phyloP scores from a whole-genome alignment of 1,284 basidiomycete genomes.

The Cutaneotrichosporon cyanovorans region DNA sequence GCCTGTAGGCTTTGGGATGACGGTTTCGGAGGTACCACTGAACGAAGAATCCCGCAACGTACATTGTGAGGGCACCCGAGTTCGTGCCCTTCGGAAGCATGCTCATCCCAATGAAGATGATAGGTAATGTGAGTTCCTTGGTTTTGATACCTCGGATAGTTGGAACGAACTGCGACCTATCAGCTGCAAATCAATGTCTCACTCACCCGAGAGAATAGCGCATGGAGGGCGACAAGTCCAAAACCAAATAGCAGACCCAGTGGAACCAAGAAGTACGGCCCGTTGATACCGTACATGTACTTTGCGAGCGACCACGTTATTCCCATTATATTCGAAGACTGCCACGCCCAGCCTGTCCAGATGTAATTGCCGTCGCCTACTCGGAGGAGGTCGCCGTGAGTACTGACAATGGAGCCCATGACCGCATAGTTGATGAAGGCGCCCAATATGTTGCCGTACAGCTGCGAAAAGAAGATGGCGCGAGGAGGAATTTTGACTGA shows the following conservation, averaged over 20 bases:
- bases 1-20: constrained; percentile 14
- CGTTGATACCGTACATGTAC: constrained; percentile 9
- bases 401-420: constrained; percentile 22
- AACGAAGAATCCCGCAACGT: constrained; percentile 23
- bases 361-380: constrained; percentile 12
- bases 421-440: constrained; percentile 29
- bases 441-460: constrained; percentile 27
- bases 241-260: constrained; percentile 16
- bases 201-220: too few species aligned
- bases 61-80: constrained; percentile 16
- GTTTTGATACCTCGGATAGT: constrained; percentile 9
- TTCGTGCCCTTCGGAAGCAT: constrained; percentile 14
- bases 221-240: constrained; percentile 13
- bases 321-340: constrained; percentile 14
- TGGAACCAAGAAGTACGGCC: constrained; percentile 16
- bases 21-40: constrained; percentile 22
- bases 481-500: constrained; percentile 30
- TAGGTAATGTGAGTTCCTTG: constrained; percentile 16
- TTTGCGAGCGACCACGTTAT: constrained; percentile 20
- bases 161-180: too few species aligned
- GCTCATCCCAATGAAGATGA: constrained; percentile 13
- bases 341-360: constrained; percentile 15
- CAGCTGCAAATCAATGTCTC: too few species aligned
- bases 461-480: constrained; percentile 21
- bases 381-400: constrained; percentile 23